A percentile compares a stretch with the other conserved stretches of the same genome.
Conservation (phyloP, 257 asterid genomes). For the Fraxinus quadrangulata region DNA sequence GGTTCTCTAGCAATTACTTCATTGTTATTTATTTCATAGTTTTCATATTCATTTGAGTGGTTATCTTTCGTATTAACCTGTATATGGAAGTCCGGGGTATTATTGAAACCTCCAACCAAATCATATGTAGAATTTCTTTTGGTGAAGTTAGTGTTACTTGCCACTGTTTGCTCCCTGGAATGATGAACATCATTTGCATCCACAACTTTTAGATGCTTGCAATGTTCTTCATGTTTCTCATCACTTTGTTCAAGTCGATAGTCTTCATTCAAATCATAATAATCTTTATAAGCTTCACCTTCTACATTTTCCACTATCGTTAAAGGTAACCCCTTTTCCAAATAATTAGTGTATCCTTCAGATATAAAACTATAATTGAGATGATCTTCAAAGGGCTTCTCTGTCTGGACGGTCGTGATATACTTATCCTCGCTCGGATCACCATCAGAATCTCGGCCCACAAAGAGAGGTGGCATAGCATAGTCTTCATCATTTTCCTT, state of each 20-base stretch:
- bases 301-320: constrained; percentile 23
- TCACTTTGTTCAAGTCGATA: constrained; percentile 36
- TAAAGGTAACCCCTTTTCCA: constrained; percentile 35
- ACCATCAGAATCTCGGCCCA: constrained; percentile 43
- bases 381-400: constrained; percentile 29
- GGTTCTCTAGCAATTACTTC: constrained; percentile 30
- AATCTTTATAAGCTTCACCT: constrained; percentile 38
- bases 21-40: constrained; percentile 29
- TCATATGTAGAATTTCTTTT: constrained; percentile 30
- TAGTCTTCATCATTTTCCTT: constrained; percentile 83
- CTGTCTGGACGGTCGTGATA: constrained; percentile 50
- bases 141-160: constrained; percentile 20
- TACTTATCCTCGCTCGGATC: constrained; percentile 84
- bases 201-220: constrained; percentile 27
- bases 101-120: constrained; percentile 35
- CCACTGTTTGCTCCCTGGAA: constrained; percentile 22
- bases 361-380: constrained; percentile 25
- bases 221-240: constrained; percentile 23
- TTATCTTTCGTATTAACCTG: constrained; percentile 26
- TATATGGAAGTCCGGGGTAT: constrained; percentile 30
- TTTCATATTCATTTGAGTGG: constrained; percentile 20
- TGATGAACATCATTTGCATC: constrained; percentile 27
- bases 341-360: constrained; percentile 23
- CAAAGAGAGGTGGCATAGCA: constrained; percentile 57
- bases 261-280: constrained; percentile 41